phyloP scores from a whole-genome alignment of 805 yeast genomes.

The Saccharomyces kudriavzevii region DNA sequence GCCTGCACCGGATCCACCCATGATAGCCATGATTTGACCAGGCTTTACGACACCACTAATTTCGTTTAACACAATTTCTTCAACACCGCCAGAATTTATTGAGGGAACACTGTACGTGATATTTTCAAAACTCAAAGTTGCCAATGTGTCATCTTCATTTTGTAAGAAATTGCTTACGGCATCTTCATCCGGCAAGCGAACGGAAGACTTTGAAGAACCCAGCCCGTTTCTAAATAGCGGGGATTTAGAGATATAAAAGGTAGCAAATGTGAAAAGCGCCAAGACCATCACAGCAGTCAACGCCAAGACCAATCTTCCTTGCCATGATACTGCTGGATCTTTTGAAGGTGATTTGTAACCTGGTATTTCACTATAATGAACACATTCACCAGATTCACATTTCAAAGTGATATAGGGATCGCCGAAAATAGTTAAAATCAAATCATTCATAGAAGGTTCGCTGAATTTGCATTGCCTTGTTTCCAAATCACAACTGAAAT shows the following conservation, averaged over 20 bases:
- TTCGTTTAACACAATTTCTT: slow-evolving; percentile 43
- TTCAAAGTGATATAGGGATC: slow-evolving; percentile 77
- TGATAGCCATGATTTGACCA: slow-evolving; percentile 84
- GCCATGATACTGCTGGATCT: slow-evolving; percentile 26
- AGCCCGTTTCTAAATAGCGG: slow-evolving; percentile 44
- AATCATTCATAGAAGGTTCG: slow-evolving; percentile 93
- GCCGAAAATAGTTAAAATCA: slow-evolving; percentile 88
- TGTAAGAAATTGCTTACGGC: slow-evolving; percentile 38
- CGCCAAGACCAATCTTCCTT: slow-evolving; percentile 39
- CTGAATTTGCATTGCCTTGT: slow-evolving; percentile 65
- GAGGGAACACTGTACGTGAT: slow-evolving; percentile 42
- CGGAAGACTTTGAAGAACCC: slow-evolving; percentile 9
- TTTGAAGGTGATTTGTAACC: slow-evolving; percentile 64
- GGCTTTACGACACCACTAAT: slow-evolving; percentile 76
- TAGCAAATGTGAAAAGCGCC: slow-evolving; percentile 20
- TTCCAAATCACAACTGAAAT: slow-evolving; percentile 67
- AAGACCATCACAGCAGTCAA: slow-evolving; percentile 35
- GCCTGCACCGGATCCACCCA: slow-evolving; percentile 99
- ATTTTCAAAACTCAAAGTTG: slow-evolving; percentile 67
- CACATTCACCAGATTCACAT: slow-evolving; percentile 84
- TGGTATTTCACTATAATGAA: slow-evolving; percentile 87
- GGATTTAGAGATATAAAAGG: slow-evolving; percentile 48
- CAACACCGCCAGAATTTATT: slow-evolving; percentile 3
- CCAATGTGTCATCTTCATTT: slow-evolving; percentile 44
- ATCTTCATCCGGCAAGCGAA: slow-evolving; percentile 20